Conservation (phyloP, 2,329 filamentous ascomycete species). For the Pestalotiopsis sp. region DNA sequence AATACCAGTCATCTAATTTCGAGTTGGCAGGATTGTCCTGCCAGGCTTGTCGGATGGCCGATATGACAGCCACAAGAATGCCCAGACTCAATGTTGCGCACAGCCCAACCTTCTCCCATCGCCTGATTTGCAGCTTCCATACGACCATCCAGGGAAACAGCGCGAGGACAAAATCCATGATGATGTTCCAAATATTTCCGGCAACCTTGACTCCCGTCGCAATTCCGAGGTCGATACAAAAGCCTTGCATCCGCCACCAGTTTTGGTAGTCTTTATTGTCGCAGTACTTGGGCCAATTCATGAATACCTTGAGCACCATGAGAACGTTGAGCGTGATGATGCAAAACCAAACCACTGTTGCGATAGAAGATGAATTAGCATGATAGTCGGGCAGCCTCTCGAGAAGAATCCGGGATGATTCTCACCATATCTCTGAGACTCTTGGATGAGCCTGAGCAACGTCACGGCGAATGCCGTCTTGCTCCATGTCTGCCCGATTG, state of each 20-base stretch:
- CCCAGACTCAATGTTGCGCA: constrained; percentile 53
- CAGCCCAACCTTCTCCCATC: constrained; percentile 50
- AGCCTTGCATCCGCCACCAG: constrained; percentile 47
- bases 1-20: constrained; percentile 46
- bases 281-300: constrained; percentile 53
- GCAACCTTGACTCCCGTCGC: constrained; percentile 50
- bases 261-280: constrained; percentile 43
- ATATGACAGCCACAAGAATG: constrained; percentile 45
- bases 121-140: constrained; percentile 49
- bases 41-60: constrained; percentile 51
- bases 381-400: neutral
- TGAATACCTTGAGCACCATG: constrained; percentile 49
- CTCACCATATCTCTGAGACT: constrained; percentile 35
- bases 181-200: constrained; percentile 55
- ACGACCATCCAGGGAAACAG: constrained; percentile 53
- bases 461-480: constrained; percentile 42
- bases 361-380: neutral
- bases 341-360: constrained; percentile 48
- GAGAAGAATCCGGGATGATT: neutral
- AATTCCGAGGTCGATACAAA: constrained; percentile 43
- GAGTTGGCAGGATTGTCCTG: constrained; percentile 46
- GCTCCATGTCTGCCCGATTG: constrained; percentile 38
- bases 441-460: constrained; percentile 44
- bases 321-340: constrained; percentile 51
- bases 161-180: constrained; percentile 56